These are phyloP conservation scores for Candida taoyuanica DNA, from an alignment of 805 yeast genomes.

Conservation along the genomic window DNA sequence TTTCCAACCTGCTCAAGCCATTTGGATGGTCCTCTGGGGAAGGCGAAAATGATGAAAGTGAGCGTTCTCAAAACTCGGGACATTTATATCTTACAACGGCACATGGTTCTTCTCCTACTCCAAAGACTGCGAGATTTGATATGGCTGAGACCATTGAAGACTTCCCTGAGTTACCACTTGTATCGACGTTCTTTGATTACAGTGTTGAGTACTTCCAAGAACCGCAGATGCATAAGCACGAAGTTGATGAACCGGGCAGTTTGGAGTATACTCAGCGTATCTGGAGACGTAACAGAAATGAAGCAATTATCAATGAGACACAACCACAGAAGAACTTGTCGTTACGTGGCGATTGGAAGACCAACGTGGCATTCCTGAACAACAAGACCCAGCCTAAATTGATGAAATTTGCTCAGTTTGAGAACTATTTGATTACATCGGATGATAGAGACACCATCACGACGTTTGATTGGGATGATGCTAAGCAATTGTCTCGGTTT, in stretches of 20 bases:
- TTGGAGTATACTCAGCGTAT: conserved; percentile 72
- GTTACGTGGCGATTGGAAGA: conserved; percentile 80
- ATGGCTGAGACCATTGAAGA: conserved; percentile 21
- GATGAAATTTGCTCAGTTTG: conserved; percentile 85
- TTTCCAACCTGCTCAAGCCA: conserved; percentile 27
- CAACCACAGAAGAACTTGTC: conserved; percentile 87
- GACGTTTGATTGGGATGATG: conserved; percentile 82
- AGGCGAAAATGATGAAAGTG: conserved; percentile 15
- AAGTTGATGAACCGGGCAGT: conserved; percentile 89
- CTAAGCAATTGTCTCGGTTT: conserved; percentile 57
- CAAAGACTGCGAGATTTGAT: conserved; percentile 53
- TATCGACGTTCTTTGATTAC: conserved; percentile 65
- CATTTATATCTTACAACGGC: conserved; percentile 15
- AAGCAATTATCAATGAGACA: conserved; percentile 77
- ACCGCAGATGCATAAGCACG: conserved; percentile 85
- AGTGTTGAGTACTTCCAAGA: conserved; percentile 90
- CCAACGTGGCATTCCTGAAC: conserved; percentile 51
- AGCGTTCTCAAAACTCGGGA: conserved; percentile 6
- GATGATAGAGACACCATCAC: conserved; percentile 82
- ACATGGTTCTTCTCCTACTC: conserved; percentile 42
- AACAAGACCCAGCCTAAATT: conserved; percentile 78
- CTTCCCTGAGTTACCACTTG: conserved; percentile 41
- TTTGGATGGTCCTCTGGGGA: conserved; percentile 25
- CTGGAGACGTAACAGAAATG: conserved; percentile 91
- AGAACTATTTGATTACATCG: conserved; percentile 69